Evolutionary conservation across 179 eudicot genomes (phyloP), one percentile per base, ranked within the genome.

Genomic region (Beta lomatogona): DNA sequence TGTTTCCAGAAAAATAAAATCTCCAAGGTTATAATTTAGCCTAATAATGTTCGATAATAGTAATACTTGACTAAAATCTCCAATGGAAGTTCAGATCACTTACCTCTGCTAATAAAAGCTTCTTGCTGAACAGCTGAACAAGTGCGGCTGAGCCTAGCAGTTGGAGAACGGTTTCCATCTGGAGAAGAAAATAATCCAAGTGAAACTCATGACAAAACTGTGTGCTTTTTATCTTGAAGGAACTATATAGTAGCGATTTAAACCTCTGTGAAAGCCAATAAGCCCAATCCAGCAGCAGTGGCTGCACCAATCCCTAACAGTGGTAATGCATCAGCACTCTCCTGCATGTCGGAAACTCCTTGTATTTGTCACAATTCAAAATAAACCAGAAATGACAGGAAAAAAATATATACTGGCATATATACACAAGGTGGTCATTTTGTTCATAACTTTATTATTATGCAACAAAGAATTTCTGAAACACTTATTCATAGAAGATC

Each of bases 161-260:
- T 86, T 96, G 94, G 73, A 96, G 98, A 80, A 93, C 77, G 64
- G 99, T 96, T 91, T 96, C 98, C 46, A 92, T 86, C 99, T 96
- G 92, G 21, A 78, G 71, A 74, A 31, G 14, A 54, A 50, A 73
- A 22, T 14, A 48, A 54, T 31, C 16, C 69, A 75, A 73, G 44
- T 75, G 75, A 60, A 7, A 44, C 54, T 61, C 74, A 78, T 53
- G 61, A 75, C 28, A 55, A 66, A 59, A 82, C 50, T 16, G 63
- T 28, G 14, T 74, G 41, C 25, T 31, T 54, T 66, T 73, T 45
- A 14, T 64, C 13, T 16, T 45, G 11, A 19, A 65, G 77, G 11
- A 64, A 59, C 18, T 64, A 36, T 36, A 36, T 36, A 36, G 41
- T 36, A 25, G 36, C 14, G 59, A 45, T 31, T n/a, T 60, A 52